Evolutionary conservation across 129 eudicot species (phyloP).

Genomic region (Arctium minus): DNA sequence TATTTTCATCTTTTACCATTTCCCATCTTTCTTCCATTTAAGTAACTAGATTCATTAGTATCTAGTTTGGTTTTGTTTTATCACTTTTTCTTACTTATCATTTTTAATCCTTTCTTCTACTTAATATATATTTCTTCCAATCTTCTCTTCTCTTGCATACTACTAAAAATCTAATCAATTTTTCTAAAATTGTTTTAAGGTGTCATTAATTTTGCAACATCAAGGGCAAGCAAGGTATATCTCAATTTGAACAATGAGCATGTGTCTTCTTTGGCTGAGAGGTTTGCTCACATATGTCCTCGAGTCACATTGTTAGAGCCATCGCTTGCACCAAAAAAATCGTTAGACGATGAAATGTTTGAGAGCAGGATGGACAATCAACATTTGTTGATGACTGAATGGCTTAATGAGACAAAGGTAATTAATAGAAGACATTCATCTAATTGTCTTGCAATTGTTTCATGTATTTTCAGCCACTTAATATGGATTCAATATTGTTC

Average conservation of each 20-base stretch:
- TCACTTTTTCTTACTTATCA: no score
- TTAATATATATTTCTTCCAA: no score
- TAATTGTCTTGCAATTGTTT: neutral
- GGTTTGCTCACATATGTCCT: neutral
- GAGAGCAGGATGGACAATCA: neutral
- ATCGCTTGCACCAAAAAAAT: neutral
- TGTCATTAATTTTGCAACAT: no score
- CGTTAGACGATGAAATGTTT: neutral
- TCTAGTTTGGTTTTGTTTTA: neutral
- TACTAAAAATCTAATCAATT: no score
- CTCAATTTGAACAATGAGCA: no score
- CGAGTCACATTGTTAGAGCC: neutral
- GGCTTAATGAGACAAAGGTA: neutral
- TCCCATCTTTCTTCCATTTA: neutral
- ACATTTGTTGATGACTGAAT: neutral
- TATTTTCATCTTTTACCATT: neutral
- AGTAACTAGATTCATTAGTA: no score
- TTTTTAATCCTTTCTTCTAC: neutral
- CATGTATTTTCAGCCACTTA: no score
- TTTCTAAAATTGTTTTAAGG: no score
- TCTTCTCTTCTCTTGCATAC: no score
- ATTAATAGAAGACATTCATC: neutral
- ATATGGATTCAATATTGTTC: no score
- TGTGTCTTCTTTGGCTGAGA: neutral
- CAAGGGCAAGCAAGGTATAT: no score